Evolutionary conservation across 495 filamentous ascomycete species (phyloP).

Genomic region (Hypoxylon crocopeplum): DNA sequence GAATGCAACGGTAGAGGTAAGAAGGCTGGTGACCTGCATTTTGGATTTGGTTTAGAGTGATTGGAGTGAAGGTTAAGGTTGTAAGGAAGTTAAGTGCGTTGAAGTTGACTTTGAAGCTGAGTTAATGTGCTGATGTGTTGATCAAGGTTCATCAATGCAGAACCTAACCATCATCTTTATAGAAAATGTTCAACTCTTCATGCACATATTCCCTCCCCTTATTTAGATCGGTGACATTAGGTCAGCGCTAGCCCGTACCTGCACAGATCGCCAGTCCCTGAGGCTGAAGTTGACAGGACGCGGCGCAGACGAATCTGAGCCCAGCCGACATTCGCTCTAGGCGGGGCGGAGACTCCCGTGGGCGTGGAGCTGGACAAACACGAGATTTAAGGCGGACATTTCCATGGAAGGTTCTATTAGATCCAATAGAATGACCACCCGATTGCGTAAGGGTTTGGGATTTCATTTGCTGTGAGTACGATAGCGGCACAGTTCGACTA

Average conservation of each 20-base stretch:
- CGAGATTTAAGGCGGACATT: constrained; percentile 6
- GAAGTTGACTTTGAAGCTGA: constrained; percentile 16
- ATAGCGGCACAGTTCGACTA: too few relatives aligned
- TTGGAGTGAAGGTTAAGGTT: constrained; percentile 11
- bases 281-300: constrained; percentile 19
- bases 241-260: constrained; percentile 12
- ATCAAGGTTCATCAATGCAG: constrained; percentile 19
- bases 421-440: constrained; percentile 4
- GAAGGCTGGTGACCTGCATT: constrained; percentile 28
- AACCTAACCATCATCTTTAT: constrained; percentile 12
- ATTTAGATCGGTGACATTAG: constrained; percentile 13
- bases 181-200: too few relatives aligned
- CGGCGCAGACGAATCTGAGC: constrained; percentile 19
- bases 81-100: constrained; percentile 1
- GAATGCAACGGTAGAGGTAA: constrained; percentile 22
- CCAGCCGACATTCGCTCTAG: constrained; percentile 17
- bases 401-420: constrained; percentile 1
- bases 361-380: constrained; percentile 12
- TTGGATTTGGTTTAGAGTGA: constrained; percentile 13
- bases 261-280: not conserved
- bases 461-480: constrained; percentile 27
- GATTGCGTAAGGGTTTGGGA: not conserved
- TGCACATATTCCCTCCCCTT: too few relatives aligned
- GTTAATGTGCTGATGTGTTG: constrained; percentile 15
- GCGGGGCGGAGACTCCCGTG: constrained; percentile 2